Evolutionary conservation across 805 yeast species (phyloP).

Genomic region (Metschnikowia corniflorae): DNA sequence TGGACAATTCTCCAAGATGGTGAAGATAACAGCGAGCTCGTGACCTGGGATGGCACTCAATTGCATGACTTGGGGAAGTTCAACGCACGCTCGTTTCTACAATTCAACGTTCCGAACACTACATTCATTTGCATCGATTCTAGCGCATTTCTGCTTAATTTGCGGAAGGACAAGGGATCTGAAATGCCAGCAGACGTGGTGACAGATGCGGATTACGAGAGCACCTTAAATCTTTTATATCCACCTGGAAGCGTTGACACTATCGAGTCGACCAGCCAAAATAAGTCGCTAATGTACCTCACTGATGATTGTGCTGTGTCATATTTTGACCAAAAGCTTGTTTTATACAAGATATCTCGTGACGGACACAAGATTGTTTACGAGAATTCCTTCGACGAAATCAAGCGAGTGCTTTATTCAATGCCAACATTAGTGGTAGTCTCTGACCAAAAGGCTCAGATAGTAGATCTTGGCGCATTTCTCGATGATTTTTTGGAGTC

Average conservation of each 20-base stretch:
- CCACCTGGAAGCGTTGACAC: slow-evolving; percentile 4
- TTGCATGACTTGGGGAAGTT: slow-evolving; percentile 6
- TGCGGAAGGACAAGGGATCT: neutral
- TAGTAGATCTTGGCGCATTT: slow-evolving; percentile 8
- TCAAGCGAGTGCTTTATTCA: slow-evolving; percentile 3
- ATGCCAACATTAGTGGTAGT: slow-evolving; percentile 7
- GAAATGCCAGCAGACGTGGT: neutral
- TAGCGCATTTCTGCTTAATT: slow-evolving; percentile 4
- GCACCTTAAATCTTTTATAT: slow-evolving; percentile 2
- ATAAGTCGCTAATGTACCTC: slow-evolving; percentile 5
- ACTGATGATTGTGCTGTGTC: slow-evolving; percentile 2
- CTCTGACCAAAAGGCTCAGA: slow-evolving; percentile 2
- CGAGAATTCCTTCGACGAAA: slow-evolving; percentile 3
- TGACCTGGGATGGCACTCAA: slow-evolving; percentile 7
- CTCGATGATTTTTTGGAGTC: neutral
- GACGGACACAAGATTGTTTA: neutral
- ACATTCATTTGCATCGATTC: slow-evolving; percentile 5
- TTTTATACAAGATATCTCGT: slow-evolving; percentile 1
- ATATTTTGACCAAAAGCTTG: slow-evolving; percentile 3
- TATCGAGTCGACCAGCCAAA: slow-evolving; percentile 2
- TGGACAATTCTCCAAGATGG: slow-evolving; percentile 6
- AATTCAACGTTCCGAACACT: neutral
- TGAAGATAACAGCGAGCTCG: slow-evolving; percentile 4
- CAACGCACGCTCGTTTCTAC: slow-evolving; percentile 4
- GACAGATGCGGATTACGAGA: slow-evolving; percentile 1